Percentiles rank a stretch among this genome's conserved stretches.
These are phyloP conservation scores for Diaporthe humulicola DNA, from an alignment of 2,329 filamentous ascomycete genomes.

Conservation along the genomic window DNA sequence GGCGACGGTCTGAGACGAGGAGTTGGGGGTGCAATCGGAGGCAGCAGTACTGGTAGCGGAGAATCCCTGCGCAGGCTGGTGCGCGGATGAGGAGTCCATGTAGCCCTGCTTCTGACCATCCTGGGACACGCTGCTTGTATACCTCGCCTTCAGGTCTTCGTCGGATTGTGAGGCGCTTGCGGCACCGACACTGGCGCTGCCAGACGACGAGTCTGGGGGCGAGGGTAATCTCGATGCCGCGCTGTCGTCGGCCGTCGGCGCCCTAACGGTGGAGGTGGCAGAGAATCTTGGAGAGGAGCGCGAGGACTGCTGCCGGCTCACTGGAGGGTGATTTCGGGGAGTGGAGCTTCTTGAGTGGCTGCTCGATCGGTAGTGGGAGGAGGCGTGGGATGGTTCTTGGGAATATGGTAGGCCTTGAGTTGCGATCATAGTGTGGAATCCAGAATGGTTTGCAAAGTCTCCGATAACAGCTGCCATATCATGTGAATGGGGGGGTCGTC, in stretches of 20 bases:
- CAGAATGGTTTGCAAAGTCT: conserved; percentile 81
- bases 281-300: conserved; percentile 21
- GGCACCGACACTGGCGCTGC: conserved; percentile 53
- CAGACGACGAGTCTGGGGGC: conserved; percentile 66
- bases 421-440: conserved; percentile 79
- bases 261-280: not conserved
- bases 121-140: conserved; percentile 41
- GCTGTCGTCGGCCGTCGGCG: conserved; percentile 44
- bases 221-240: conserved; percentile 65
- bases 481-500: conserved; percentile 44
- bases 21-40: conserved; percentile 49
- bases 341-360: conserved; percentile 49
- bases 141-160: conserved; percentile 41
- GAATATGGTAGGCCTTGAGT: conserved; percentile 58
- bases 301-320: conserved; percentile 34
- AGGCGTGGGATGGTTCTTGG: conserved; percentile 61
- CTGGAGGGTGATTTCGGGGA: conserved; percentile 46
- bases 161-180: conserved; percentile 33
- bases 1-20: conserved; percentile 40
- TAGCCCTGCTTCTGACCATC: conserved; percentile 44
- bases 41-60: conserved; percentile 42
- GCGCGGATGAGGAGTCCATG: conserved; percentile 42
- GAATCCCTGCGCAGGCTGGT: conserved; percentile 41
- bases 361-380: conserved; percentile 52
- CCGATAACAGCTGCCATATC: conserved; percentile 75